phyloP scores from a whole-genome alignment of 305 asterid species.

The Solanum chacoense region DNA sequence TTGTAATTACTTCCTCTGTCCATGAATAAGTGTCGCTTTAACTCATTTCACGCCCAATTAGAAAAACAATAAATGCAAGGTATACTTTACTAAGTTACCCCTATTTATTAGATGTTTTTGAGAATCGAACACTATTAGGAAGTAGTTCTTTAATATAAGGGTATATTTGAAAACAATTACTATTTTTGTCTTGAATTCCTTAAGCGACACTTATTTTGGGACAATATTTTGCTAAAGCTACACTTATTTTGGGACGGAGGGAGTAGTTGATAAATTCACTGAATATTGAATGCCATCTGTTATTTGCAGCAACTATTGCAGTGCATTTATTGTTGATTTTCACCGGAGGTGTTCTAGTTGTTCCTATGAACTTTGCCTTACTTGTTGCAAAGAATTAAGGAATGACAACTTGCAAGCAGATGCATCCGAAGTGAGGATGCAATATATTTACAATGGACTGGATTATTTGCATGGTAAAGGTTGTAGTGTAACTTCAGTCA shows the following conservation, averaged over 20 bases:
- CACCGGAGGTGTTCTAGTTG: constrained; percentile 60
- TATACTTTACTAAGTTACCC: background rate
- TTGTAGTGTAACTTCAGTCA: background rate
- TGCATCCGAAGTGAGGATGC: constrained; percentile 18
- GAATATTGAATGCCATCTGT: background rate
- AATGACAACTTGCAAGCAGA: constrained; percentile 33
- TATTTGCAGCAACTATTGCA: constrained; percentile 55
- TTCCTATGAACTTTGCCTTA: constrained; percentile 51
- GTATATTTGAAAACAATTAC: background rate
- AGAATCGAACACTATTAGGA: background rate
- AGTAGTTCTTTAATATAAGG: background rate
- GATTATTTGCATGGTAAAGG: constrained; percentile 34
- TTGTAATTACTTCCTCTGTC: background rate
- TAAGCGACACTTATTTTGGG: background rate
- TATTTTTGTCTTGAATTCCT: background rate
- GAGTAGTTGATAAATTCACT: background rate
- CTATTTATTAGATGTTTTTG: background rate
- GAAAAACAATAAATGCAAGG: background rate
- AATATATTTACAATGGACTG: constrained; percentile 10
- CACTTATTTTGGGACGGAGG: background rate
- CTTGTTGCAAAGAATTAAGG: constrained; percentile 57
- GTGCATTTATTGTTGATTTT: constrained; percentile 44
- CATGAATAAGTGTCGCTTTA: background rate
- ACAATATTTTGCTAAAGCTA: background rate
- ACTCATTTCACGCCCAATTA: background rate